Conservation (phyloP, 768 basidiomycete genomes). For the Suillus variegatus region DNA sequence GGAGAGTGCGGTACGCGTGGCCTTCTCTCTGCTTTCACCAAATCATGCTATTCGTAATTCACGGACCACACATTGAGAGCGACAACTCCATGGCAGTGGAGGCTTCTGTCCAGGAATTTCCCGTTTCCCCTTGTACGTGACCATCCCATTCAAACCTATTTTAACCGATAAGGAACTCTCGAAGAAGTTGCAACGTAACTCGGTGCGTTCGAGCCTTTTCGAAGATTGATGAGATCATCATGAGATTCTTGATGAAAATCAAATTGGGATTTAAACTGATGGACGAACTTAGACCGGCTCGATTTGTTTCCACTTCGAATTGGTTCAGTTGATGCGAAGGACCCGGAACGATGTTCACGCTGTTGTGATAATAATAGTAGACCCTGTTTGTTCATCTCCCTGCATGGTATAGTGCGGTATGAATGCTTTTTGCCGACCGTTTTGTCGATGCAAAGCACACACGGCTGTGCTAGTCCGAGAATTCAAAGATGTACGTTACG, state of each 20-base stretch:
- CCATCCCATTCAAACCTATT: not conserved
- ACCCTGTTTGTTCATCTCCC: slow-evolving; percentile 3
- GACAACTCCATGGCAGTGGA: not conserved
- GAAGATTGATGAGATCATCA: slow-evolving; percentile 8
- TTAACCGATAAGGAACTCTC: not conserved
- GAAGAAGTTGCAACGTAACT: slow-evolving; percentile 3
- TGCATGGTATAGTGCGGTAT: slow-evolving; percentile 13
- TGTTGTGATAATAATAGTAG: not conserved
- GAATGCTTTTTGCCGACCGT: slow-evolving; percentile 4
- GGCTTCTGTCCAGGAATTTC: not conserved
- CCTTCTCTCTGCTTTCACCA: not conserved
- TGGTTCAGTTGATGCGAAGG: not conserved
- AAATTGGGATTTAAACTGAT: slow-evolving; percentile 1
- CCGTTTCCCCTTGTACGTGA: not conserved
- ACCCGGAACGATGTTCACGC: slow-evolving; percentile 2
- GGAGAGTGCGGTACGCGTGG: not conserved
- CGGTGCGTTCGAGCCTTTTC: not conserved
- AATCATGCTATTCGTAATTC: not conserved
- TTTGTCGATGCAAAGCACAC: slow-evolving; percentile 3
- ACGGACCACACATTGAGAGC: not conserved
- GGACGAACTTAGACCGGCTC: slow-evolving; percentile 5
- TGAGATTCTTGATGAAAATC: slow-evolving; percentile 4
- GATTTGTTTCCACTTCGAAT: not conserved
- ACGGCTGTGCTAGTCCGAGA: not conserved
- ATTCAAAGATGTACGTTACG: slow-evolving; percentile 1